Evolutionary conservation across 2,329 filamentous ascomycete species (phyloP), one percentile per base, ranked within the genome.

Genomic region (Ascochyta clinopodiicola): DNA sequence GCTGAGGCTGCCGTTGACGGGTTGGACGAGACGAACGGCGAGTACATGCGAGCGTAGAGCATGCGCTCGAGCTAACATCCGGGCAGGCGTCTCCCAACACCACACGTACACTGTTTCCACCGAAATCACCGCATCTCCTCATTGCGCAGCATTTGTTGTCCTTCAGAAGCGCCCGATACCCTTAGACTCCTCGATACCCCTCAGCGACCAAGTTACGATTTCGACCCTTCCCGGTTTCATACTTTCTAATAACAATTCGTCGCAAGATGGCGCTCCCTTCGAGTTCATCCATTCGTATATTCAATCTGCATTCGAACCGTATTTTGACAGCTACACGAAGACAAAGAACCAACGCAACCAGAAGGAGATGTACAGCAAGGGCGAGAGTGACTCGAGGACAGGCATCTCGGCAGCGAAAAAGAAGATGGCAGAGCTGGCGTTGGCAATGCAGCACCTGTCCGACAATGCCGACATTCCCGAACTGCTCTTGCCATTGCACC

Each of bases 401-500:
- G 95, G 95, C 57, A 93, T 99, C 60, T 92, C 95, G 15, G 92
- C 94, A n/a, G 94, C 95, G 19, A 96, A 96, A 82, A 96, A 96
- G 84, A 91, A 92, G 71, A 88, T 98, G 75, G 95, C 94, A 45
- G 96, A 99, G 75, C 79, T 99, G 64, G 93, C 96, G 75, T 83
- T 96, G 66, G 95, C 90, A 64, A 80, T 99, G 69, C 84, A 92
- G 54, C 94, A 99, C 71, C 82, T 99, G 50, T 93, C 97, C 77
- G 93, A 99, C 76, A 98, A 99, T 77, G 92, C 96, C 51, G 96
- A 99, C 76, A 98, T 99, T 48, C 95, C 95, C 19, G 92, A 96
- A 67, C 84, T 98, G 46, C 89, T 91, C 17, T 81, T 99, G 60
- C 88, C 91, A 10, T 88, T 97, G 63, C 93, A 97, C 70, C 90